Conservation (phyloP, 192 early-diverging fungal species). For the Mortierella claussenii region DNA sequence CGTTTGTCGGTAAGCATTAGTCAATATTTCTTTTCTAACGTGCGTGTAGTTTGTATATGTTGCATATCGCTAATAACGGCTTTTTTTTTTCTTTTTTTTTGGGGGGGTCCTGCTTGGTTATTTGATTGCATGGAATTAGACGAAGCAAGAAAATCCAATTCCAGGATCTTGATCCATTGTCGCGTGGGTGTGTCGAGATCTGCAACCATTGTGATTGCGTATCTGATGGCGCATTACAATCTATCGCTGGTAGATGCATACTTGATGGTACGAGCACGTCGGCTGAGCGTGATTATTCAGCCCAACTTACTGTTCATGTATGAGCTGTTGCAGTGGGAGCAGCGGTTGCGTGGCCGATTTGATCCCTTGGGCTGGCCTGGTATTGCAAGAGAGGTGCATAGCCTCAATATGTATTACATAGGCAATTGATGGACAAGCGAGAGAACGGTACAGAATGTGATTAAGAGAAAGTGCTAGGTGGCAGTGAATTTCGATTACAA, state of each 20-base stretch:
- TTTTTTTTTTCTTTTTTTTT: slow-evolving; percentile 9
- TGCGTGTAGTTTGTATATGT: not conserved
- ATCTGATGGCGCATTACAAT: slow-evolving; percentile 63
- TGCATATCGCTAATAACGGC: not conserved
- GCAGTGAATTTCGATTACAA: too few relatives aligned
- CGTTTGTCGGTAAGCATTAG: slow-evolving; percentile 60
- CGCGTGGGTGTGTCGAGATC: slow-evolving; percentile 69
- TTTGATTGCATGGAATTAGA: slow-evolving; percentile 45
- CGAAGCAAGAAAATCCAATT: slow-evolving; percentile 52
- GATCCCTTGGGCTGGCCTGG: slow-evolving; percentile 59
- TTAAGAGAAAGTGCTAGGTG: too few relatives aligned
- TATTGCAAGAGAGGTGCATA: slow-evolving; percentile 62
- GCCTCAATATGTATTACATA: slow-evolving; percentile 66
- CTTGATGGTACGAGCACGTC: slow-evolving; percentile 64
- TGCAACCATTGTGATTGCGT: slow-evolving; percentile 68
- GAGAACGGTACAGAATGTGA: too few relatives aligned
- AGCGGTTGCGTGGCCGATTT: slow-evolving; percentile 52
- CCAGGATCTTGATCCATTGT: slow-evolving; percentile 64
- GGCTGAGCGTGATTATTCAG: slow-evolving; percentile 72
- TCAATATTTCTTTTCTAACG: not conserved
- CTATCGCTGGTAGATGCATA: slow-evolving; percentile 64
- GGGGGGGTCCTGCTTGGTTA: not conserved
- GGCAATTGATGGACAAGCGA: too few relatives aligned
- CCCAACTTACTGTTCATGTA: slow-evolving; percentile 74
- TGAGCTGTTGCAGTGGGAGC: slow-evolving; percentile 69